Conservation (phyloP, 2,329 filamentous ascomycete genomes). For the Colletotrichum tropicicola region DNA sequence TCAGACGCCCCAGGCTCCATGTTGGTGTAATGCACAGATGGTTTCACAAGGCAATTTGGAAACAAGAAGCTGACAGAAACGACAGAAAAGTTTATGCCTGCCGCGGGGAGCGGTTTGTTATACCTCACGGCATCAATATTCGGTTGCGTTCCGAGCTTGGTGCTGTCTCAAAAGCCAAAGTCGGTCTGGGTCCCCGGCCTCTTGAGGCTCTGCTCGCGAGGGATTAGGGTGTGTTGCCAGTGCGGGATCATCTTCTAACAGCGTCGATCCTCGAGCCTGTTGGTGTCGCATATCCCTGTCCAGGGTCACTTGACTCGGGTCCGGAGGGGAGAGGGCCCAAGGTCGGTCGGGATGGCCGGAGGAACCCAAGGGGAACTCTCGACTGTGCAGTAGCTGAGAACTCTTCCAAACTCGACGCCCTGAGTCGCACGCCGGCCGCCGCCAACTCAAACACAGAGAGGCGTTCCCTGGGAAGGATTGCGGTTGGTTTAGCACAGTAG, state of each 20-base stretch:
- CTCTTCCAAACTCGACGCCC: background rate
- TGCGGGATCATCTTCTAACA: conserved; percentile 1
- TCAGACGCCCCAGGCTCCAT: background rate
- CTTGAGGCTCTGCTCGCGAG: conserved; percentile 1
- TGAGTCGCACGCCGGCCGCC: background rate
- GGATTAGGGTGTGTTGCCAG: background rate
- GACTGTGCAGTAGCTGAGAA: background rate
- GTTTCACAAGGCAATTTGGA: conserved; percentile 27
- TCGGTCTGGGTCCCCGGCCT: conserved; percentile 4
- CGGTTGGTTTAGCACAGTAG: background rate
- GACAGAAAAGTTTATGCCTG: conserved; percentile 19
- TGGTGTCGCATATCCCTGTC: conserved; percentile 26
- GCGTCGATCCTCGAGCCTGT: conserved; percentile 9
- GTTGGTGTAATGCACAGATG: conserved; percentile 15
- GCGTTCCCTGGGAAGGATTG: background rate
- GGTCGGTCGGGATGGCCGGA: conserved; percentile 4
- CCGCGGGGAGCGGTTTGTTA: background rate
- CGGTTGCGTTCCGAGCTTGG: conserved; percentile 24
- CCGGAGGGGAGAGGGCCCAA: too few species aligned
- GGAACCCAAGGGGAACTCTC: conserved; percentile 4
- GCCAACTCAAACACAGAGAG: conserved; percentile 3
- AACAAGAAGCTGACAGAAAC: conserved; percentile 17
- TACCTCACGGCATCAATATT: conserved; percentile 22
- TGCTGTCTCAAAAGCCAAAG: conserved; percentile 17
- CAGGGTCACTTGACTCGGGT: conserved; percentile 13